A percentile compares a stretch with the other conserved stretches of the same genome.
These are phyloP conservation scores for Nemania diffusa DNA, from an alignment of 2,329 filamentous ascomycete species.

Conservation along the genomic window DNA sequence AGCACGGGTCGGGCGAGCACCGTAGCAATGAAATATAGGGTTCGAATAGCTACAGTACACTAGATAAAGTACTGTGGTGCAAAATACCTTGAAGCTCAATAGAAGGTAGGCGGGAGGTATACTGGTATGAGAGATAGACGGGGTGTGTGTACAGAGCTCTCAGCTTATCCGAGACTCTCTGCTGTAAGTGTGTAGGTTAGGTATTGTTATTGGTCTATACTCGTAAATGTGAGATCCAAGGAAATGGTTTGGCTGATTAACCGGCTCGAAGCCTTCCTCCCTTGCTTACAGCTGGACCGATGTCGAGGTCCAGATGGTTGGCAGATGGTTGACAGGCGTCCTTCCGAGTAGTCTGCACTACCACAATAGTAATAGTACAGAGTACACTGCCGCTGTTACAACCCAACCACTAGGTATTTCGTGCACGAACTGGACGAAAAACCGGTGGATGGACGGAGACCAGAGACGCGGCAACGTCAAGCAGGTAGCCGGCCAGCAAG, in stretches of 20 bases:
- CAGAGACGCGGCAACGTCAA: constrained; percentile 40
- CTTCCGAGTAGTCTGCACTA: neutral
- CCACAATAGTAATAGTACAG: no score
- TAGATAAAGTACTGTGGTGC: neutral
- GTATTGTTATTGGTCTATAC: neutral
- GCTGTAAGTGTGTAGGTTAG: neutral
- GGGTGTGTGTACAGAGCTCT: constrained; percentile 5
- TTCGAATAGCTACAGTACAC: neutral
- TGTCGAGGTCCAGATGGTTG: neutral
- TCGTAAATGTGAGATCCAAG: constrained; percentile 7
- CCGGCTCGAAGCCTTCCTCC: neutral
- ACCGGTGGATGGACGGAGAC: constrained; percentile 6
- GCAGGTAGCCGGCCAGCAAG: constrained; percentile 34
- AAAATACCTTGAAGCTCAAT: neutral
- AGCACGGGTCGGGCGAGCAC: neutral
- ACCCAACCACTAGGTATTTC: constrained; percentile 9
- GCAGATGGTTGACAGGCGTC: constrained; percentile 8
- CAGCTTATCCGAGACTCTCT: neutral
- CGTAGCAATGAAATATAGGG: neutral
- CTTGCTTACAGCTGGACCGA: neutral
- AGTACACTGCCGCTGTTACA: constrained; percentile 4
- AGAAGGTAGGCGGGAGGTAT: neutral
- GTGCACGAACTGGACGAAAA: constrained; percentile 3
- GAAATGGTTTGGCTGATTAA: neutral
- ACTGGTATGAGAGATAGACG: neutral